These are phyloP conservation scores for Naematelia encephala DNA, from an alignment of 768 basidiomycete species.

Conservation along the genomic window DNA sequence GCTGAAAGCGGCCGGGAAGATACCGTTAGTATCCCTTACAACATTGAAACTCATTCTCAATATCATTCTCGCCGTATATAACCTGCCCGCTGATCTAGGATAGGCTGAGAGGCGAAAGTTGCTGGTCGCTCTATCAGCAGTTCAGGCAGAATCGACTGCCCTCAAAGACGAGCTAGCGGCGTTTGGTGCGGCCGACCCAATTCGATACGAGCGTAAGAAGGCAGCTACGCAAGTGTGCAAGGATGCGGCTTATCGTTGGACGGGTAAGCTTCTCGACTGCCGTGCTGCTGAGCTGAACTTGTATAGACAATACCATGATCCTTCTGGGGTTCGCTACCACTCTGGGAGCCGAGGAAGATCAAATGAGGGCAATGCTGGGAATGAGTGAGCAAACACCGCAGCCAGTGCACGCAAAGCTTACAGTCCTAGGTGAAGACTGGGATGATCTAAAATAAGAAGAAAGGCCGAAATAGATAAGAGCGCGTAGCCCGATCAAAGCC, in stretches of 20 bases:
- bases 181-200: conserved; percentile 82
- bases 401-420: neutral
- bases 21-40: conserved; percentile 51
- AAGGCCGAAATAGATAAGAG: too few species aligned
- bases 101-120: conserved; percentile 62
- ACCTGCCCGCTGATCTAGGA: neutral
- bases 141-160: conserved; percentile 56
- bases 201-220: conserved; percentile 71
- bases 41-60: neutral
- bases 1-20: conserved; percentile 56
- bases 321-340: conserved; percentile 19
- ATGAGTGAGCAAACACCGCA: conserved; percentile 21
- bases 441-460: conserved; percentile 11
- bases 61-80: too few species aligned
- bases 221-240: conserved; percentile 71
- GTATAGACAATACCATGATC: conserved; percentile 33
- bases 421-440: conserved; percentile 13
- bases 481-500: too few species aligned
- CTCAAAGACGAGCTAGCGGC: conserved; percentile 68
- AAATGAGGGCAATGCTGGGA: conserved; percentile 20
- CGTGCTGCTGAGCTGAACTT: neutral
- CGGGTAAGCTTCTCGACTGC: conserved; percentile 60
- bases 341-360: conserved; percentile 14
- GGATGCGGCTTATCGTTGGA: conserved; percentile 82
- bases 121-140: conserved; percentile 56